Conservation (phyloP, 805 yeast species). For the Metschnikowia bowlesiae region DNA sequence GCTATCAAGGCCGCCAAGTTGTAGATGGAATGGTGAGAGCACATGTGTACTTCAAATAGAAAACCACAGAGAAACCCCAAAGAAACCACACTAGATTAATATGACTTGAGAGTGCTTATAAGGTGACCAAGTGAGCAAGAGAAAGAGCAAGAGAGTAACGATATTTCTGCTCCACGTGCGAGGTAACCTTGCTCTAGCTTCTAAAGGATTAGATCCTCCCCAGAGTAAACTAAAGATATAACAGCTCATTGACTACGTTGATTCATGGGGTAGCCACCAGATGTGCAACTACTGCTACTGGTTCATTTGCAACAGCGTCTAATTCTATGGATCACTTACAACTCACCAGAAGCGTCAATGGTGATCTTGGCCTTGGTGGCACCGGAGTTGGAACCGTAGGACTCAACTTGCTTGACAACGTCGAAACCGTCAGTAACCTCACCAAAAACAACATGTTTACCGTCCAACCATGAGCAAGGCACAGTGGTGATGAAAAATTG, state of each 20-base stretch:
- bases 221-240: too few relatives aligned
- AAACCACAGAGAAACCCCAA: too few relatives aligned
- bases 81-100: too few relatives aligned
- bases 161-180: too few relatives aligned
- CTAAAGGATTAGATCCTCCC: too few relatives aligned
- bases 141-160: too few relatives aligned
- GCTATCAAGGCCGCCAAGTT: conserved; percentile 36
- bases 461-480: conserved; percentile 84
- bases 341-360: conserved; percentile 61
- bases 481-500: conserved; percentile 96
- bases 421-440: conserved; percentile 84
- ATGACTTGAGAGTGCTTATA: too few relatives aligned
- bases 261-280: too few relatives aligned
- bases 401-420: conserved; percentile 79
- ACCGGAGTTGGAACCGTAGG: conserved; percentile 64
- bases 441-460: conserved; percentile 94
- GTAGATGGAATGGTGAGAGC: conserved; percentile 9
- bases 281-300: neutral
- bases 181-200: too few relatives aligned
- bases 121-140: too few relatives aligned
- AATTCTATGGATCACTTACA: conserved; percentile 27
- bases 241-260: too few relatives aligned
- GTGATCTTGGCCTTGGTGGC: conserved; percentile 58
- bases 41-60: too few relatives aligned
- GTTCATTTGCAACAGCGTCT: neutral